A percentile compares a stretch with the other conserved stretches of the same genome.
These are phyloP conservation scores for Microdochium bolleyi DNA, from an alignment of 2,329 filamentous ascomycete species.

Conservation along the genomic window DNA sequence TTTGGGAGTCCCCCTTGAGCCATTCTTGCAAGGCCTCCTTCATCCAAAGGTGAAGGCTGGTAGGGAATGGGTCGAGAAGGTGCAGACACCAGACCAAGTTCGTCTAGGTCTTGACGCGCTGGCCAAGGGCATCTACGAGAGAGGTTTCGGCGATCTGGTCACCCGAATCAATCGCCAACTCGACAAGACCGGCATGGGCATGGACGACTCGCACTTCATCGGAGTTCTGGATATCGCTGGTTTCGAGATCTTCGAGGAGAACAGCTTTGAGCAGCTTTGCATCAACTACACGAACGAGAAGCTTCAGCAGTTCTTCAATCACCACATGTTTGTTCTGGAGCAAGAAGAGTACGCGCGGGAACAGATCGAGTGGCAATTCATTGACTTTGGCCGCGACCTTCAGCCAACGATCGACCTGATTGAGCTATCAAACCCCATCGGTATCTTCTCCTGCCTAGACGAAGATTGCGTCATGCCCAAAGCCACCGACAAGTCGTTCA, in stretches of 20 bases:
- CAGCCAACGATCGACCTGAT: constrained; percentile 98
- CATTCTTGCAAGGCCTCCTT: constrained; percentile 80
- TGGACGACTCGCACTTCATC: constrained; percentile 91
- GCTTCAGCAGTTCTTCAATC: constrained; percentile 98
- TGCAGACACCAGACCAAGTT: constrained; percentile 94
- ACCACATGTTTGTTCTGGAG: constrained; percentile 99
- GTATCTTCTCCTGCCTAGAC: constrained; percentile 96
- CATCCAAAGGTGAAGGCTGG: constrained; percentile 94
- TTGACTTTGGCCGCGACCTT: constrained; percentile 94
- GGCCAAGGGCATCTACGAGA: constrained; percentile 95
- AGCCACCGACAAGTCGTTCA: constrained; percentile 93
- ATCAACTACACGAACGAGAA: constrained; percentile 99
- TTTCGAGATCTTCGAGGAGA: constrained; percentile 97
- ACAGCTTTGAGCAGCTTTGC: constrained; percentile 97
- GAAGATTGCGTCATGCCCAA: constrained; percentile 99
- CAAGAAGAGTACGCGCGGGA: constrained; percentile 97
- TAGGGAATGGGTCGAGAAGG: constrained; percentile 96
- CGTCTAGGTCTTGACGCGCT: constrained; percentile 83
- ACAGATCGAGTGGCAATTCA: constrained; percentile 99
- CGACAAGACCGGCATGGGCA: constrained; percentile 72
- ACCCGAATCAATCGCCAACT: constrained; percentile 85
- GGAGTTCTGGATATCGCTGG: constrained; percentile 98
- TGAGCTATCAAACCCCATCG: constrained; percentile 91
- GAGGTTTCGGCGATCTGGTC: constrained; percentile 89
- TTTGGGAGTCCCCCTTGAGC: constrained; percentile 74